Conservation (phyloP, 176 grass and related monocot genomes). For the Sorghum bicolor region Sorghum_bicolor_NCBIv3 NC_012879.2:835001-835500, state of each 20-base stretch:
- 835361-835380: background rate
- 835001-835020: background rate
- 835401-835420: conserved; percentile 6
- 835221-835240: conserved; percentile 15
- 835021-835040: conserved; percentile 10
- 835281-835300: background rate
- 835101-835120: conserved; percentile 4
- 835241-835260: background rate
- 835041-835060: conserved; percentile 3
- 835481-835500: background rate
- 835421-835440: conserved; percentile 48
- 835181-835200: conserved; percentile 32
- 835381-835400: background rate
- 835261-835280: conserved; percentile 35
- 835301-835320: background rate
- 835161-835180: conserved; percentile 35
- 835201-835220: conserved; percentile 45
- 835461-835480: conserved; percentile 27
- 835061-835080: background rate
- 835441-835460: conserved; percentile 26
- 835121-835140: conserved; percentile 38
- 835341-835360: conserved; percentile 10
- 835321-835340: background rate
- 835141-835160: conserved; percentile 17
- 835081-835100: background rate